Percentiles rank a stretch among this genome's conserved stretches.
Conservation (phyloP, 331 rosid genomes). For the Erythrophleum ivorense region DNA sequence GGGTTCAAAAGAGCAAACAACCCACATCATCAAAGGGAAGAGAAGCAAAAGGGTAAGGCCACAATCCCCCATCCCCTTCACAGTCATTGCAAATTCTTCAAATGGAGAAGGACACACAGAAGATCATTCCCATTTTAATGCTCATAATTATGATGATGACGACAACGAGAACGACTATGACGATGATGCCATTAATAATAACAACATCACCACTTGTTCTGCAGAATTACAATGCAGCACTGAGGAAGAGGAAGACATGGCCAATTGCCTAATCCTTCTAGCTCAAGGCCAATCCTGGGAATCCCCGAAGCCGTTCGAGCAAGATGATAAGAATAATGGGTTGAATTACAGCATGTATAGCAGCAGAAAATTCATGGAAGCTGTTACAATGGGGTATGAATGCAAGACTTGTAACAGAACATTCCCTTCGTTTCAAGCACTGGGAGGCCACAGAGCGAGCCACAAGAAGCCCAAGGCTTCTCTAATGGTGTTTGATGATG, state of each 20-base stretch:
- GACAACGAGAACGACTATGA: not conserved
- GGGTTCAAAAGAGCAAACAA: constrained; percentile 57
- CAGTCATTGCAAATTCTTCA: constrained; percentile 52
- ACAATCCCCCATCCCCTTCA: constrained; percentile 77
- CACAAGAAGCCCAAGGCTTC: constrained; percentile 76
- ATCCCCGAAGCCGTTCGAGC: constrained; percentile 37
- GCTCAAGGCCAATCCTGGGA: constrained; percentile 76
- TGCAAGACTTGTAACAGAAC: constrained; percentile 85
- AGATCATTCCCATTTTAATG: not conserved
- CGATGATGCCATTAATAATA: not conserved
- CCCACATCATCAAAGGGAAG: constrained; percentile 71
- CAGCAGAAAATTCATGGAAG: constrained; percentile 66
- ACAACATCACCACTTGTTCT: constrained; percentile 47
- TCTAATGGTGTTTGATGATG: constrained; percentile 41
- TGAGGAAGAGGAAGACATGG: constrained; percentile 92
- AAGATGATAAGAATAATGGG: constrained; percentile 6
- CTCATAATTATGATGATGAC: not conserved
- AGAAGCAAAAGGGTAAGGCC: constrained; percentile 89
- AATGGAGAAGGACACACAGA: constrained; percentile 26
- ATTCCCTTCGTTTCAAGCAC: constrained; percentile 88
- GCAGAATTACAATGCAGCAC: constrained; percentile 49
- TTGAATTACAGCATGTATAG: constrained; percentile 45
- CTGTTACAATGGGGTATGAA: constrained; percentile 52
- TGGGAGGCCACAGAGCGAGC: constrained; percentile 90
- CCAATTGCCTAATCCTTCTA: constrained; percentile 83